Evolutionary conservation across 1,284 basidiomycete genomes (phyloP).

Genomic region (Inonotus obliquus): DNA sequence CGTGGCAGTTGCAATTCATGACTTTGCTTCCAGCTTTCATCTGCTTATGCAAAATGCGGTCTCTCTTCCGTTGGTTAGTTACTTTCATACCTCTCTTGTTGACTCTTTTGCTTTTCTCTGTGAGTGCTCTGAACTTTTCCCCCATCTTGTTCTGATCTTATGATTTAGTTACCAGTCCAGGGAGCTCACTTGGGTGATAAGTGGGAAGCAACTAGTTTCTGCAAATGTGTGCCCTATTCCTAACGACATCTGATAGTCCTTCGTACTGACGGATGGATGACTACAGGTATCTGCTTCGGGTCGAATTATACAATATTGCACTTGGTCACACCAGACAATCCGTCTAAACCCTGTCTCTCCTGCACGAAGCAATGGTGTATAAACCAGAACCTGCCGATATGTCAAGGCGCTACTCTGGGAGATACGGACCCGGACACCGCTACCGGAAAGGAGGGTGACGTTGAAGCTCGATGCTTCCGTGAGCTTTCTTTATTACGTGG

Average conservation of each 20-base stretch:
- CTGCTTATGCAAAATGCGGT: background rate
- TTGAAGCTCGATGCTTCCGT: constrained; percentile 95
- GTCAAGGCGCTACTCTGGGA: constrained; percentile 78
- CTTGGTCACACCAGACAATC: constrained; percentile 76
- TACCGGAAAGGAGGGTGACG: constrained; percentile 94
- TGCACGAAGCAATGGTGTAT: constrained; percentile 96
- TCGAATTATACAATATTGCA: constrained; percentile 85
- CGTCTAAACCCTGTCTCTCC: constrained; percentile 83
- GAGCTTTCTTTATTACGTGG: constrained; percentile 35
- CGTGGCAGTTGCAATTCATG: background rate
- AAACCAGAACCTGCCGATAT: constrained; percentile 86
- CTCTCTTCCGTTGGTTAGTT: background rate
- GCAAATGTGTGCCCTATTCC: constrained; percentile 56
- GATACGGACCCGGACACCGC: constrained; percentile 88
- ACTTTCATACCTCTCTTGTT: background rate
- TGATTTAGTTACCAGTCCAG: constrained; percentile 37
- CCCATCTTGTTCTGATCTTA: constrained; percentile 4
- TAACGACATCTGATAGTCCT: constrained; percentile 2
- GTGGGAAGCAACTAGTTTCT: constrained; percentile 81
- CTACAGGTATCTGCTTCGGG: constrained; percentile 83
- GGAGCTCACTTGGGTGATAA: constrained; percentile 48
- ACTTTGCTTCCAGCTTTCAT: background rate
- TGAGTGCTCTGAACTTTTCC: background rate
- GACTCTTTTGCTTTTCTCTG: background rate
- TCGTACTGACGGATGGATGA: constrained; percentile 1